A percentile compares a stretch with the other conserved stretches of the same genome.
Evolutionary conservation across 345 rosid genomes (phyloP).

Genomic region (Eucalyptus guilfoylei): DNA sequence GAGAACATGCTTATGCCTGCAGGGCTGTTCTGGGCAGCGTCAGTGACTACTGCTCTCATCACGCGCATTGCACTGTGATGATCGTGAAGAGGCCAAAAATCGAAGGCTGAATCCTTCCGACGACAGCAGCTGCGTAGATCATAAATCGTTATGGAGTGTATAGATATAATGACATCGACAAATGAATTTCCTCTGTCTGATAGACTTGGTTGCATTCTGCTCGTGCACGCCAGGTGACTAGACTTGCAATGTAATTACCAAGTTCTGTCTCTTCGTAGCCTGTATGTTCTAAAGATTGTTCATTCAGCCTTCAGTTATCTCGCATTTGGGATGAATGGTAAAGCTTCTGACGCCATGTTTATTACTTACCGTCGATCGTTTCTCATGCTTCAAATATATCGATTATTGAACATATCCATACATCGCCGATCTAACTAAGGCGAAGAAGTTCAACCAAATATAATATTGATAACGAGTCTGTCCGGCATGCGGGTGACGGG

Average conservation of each 20-base stretch:
- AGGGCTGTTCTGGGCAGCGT: constrained; percentile 91
- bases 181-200: background rate
- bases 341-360: background rate
- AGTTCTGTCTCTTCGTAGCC: background rate
- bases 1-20: background rate
- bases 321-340: background rate
- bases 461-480: background rate
- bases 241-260: background rate
- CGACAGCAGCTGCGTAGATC: background rate
- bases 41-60: constrained; percentile 88
- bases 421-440: background rate
- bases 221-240: background rate
- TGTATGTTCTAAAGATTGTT: background rate
- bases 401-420: background rate
- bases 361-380: background rate
- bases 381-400: background rate
- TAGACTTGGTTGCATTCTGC: background rate
- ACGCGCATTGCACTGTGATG: constrained; percentile 84
- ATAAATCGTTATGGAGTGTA: background rate
- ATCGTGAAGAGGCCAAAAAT: constrained; percentile 67
- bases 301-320: background rate
- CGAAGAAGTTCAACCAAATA: background rate
- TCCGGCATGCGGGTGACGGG: background rate
- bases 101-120: background rate
- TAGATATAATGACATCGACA: background rate